Evolutionary conservation across 225 moss, liverwort and hornwort species (phyloP).

Genomic region (Antitrichia curtipendula): DNA sequence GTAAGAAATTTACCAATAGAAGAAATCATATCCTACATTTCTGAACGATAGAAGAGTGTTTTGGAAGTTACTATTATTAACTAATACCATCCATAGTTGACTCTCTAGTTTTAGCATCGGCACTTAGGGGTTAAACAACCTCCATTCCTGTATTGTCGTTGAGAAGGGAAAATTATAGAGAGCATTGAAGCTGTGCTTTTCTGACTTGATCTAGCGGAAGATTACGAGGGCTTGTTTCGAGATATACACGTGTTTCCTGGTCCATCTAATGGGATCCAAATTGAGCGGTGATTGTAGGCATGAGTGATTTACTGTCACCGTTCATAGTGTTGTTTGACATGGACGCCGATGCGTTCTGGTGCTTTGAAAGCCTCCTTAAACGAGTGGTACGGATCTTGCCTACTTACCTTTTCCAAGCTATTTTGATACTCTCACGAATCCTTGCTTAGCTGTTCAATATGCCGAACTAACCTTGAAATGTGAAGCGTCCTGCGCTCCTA

Average conservation of each 20-base stretch:
- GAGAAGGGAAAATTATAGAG: background rate
- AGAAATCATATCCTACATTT: background rate
- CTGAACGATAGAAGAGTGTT: background rate
- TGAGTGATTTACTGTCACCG: conserved; percentile 91
- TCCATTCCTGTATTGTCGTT: background rate
- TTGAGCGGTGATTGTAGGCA: conserved; percentile 39
- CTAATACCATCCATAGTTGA: background rate
- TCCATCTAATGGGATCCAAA: background rate
- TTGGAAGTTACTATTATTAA: background rate
- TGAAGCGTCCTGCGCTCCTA: background rate
- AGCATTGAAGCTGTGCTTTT: background rate
- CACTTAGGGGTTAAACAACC: background rate
- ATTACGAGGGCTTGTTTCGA: background rate
- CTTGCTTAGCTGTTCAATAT: background rate
- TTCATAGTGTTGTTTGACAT: conserved; percentile 81
- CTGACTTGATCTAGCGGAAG: background rate
- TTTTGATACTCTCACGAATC: background rate
- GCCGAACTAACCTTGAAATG: background rate
- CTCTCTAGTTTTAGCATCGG: background rate
- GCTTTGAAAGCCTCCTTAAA: conserved; percentile 83
- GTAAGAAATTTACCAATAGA: background rate
- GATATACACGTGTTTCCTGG: background rate
- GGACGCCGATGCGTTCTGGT: conserved; percentile 94
- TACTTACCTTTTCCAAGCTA: background rate
- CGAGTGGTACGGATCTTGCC: conserved; percentile 40